Percentiles rank a stretch among this genome's conserved stretches.
Conservation (phyloP, 441 rosid species). For the Geranium incanum region DNA sequence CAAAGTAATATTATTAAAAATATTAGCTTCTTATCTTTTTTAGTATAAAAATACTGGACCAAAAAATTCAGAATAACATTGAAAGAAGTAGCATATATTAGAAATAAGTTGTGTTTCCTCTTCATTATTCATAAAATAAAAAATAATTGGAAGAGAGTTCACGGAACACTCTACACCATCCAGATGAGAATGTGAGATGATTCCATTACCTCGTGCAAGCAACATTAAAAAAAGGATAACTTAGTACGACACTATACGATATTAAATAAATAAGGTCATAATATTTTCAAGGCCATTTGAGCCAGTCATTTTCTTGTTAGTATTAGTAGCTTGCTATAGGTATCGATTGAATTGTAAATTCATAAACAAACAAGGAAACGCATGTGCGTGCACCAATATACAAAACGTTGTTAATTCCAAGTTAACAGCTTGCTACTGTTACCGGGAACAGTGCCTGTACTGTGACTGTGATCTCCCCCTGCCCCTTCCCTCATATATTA, state of each 20-base stretch:
- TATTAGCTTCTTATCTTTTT: too few species aligned
- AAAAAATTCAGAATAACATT: too few species aligned
- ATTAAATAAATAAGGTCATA: not conserved
- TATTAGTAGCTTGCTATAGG: not conserved
- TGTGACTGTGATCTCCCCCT: not conserved
- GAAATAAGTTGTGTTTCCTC: too few species aligned
- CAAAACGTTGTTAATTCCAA: not conserved
- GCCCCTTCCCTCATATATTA: not conserved
- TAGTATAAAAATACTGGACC: too few species aligned
- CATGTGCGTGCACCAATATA: not conserved
- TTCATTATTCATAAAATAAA: too few species aligned
- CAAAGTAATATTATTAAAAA: too few species aligned
- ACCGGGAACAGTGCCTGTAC: not conserved
- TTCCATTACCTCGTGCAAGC: conserved; percentile 18
- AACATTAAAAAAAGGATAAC: not conserved
- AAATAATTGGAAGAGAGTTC: too few species aligned
- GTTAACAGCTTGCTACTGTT: too few species aligned
- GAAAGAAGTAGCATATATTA: too few species aligned
- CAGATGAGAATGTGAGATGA: conserved; percentile 19
- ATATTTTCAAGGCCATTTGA: not conserved
- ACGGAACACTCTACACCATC: too few species aligned
- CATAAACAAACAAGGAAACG: not conserved
- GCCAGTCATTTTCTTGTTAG: not conserved
- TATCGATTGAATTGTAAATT: not conserved
- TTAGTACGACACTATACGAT: not conserved